Conservation (phyloP, 208 protist species). For the Acanthamoeba lenticulata region DNA sequence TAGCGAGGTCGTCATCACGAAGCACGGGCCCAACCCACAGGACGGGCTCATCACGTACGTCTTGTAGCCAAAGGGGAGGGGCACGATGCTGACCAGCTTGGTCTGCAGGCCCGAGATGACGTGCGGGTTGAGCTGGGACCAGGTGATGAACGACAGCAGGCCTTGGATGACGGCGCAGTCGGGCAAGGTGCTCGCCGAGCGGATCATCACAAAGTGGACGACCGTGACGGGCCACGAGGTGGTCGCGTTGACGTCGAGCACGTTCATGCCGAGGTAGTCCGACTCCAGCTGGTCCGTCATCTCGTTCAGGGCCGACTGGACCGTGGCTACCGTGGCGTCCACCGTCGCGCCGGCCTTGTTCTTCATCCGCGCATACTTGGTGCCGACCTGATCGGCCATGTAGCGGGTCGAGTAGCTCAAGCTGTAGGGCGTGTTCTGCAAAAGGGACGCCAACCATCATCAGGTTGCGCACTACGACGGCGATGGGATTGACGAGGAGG, state of each 20-base stretch:
- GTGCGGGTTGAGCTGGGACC: not conserved
- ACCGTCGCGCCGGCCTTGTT: not conserved
- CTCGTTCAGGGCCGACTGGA: not conserved
- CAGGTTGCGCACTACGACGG: no score
- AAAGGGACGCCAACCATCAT: no score
- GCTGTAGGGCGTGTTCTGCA: not conserved
- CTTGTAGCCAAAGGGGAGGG: not conserved
- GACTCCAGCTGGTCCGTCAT: not conserved
- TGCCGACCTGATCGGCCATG: not conserved
- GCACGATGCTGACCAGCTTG: not conserved
- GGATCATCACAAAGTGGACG: not conserved
- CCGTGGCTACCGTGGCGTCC: not conserved
- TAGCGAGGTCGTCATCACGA: not conserved
- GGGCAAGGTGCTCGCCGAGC: not conserved
- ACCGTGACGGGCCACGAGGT: not conserved
- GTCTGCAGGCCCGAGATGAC: not conserved
- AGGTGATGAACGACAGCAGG: not conserved
- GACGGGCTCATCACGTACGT: not conserved
- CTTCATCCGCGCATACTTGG: not conserved
- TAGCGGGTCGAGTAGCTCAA: not conserved
- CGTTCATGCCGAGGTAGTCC: not conserved
- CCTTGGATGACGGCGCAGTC: not conserved
- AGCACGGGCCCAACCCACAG: not conserved
- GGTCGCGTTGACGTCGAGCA: not conserved
- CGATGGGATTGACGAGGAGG: no score